A percentile compares a stretch with the other conserved stretches of the same genome.
Evolutionary conservation across 306 rosid genomes (phyloP).

Genomic region (Betula pendula): DNA sequence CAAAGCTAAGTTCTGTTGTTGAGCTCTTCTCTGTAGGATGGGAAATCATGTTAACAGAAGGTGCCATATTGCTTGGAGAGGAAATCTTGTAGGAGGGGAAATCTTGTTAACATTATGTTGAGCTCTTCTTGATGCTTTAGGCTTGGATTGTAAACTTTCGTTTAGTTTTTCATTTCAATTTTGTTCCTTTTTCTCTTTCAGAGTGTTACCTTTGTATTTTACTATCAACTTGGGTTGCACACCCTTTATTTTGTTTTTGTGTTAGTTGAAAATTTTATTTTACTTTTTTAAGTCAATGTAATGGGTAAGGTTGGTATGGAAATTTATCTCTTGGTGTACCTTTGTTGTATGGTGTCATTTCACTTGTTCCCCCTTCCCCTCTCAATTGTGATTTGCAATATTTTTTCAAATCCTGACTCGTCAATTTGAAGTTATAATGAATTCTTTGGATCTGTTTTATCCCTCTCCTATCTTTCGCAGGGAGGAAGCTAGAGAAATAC

Average conservation of each 20-base stretch:
- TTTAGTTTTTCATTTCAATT: background rate
- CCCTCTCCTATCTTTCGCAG: slow-evolving; percentile 34
- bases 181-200: background rate
- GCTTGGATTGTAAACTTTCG: background rate
- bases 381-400: background rate
- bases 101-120: too few species aligned
- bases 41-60: background rate
- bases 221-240: background rate
- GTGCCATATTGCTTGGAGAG: background rate
- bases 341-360: too few species aligned
- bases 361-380: background rate
- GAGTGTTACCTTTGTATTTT: background rate
- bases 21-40: background rate
- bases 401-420: background rate
- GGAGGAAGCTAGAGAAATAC: slow-evolving; percentile 71
- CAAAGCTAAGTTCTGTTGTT: background rate
- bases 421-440: slow-evolving; percentile 22
- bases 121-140: background rate
- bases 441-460: slow-evolving; percentile 10
- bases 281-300: background rate
- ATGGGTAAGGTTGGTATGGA: too few species aligned
- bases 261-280: background rate
- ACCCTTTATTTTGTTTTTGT: background rate
- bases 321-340: background rate
- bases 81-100: too few species aligned